Evolutionary conservation across 139 green algal species (phyloP), one percentile per base, ranked within the genome.

Genomic region (Chlorella sorokiniana): DNA sequence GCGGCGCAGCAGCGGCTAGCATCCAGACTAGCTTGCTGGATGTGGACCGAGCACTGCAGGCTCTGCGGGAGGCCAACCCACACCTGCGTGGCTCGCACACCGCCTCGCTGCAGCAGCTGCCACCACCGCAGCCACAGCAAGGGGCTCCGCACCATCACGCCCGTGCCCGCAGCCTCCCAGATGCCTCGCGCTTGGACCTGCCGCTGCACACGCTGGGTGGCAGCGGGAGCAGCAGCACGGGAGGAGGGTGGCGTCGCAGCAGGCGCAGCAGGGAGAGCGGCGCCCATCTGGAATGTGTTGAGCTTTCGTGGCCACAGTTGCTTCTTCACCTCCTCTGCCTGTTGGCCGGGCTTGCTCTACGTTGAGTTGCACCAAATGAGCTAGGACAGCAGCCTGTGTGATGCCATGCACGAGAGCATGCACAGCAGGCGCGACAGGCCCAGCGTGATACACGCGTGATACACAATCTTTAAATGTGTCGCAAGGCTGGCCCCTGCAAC

Each of bases 11-110:
- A 23, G 73, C 54, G 29, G 35, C 63, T 8, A 52, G 42, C 73
- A 69, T 79, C 73, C 41, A 69, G 44, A 61, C 59, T 25, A 79
- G 73, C 73, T 38, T 79, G 52, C 59, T 42, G 25, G 73, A 52
- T 0, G 73, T 79, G 11, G 73, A 79, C 14, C 52, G 52, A 18
- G 73, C 73, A 25, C 69, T 79, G 73, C 52, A 52, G 29, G 73
- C 73, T 22, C 52, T 79, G 38, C 37, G 51, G 2, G 37, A 69
- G n/a, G 73, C 73, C 51, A 79, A 79, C 54, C 73, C 73, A 4
- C 73, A 79, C 73, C 73, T 79, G 37, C 56, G 56, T n/a, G n/a
- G n/a, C n/a, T n/a, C n/a, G n/a, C n/a, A n/a, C n/a, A n/a, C 56
- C 29, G 23, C 56, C 56, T 22, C 56, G 73, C 54, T 29, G 16